A percentile compares a stretch with the other conserved stretches of the same genome.
Conservation (phyloP, 2,329 filamentous ascomycete species). For the Epichloe sibirici region DNA sequence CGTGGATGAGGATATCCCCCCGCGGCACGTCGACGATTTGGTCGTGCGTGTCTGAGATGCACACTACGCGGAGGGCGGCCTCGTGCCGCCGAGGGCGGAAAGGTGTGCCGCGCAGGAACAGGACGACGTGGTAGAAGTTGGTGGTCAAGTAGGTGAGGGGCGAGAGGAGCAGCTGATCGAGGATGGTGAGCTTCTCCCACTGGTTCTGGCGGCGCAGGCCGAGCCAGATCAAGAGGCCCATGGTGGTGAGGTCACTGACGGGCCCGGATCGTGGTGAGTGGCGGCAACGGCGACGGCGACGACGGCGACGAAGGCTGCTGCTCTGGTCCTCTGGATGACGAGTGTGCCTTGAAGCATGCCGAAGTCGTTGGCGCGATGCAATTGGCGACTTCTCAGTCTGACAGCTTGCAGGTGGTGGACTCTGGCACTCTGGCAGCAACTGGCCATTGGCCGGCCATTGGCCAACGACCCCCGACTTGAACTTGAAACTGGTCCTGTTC, state of each 20-base stretch:
- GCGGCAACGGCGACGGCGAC: too few relatives aligned
- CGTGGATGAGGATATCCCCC: conserved; percentile 81
- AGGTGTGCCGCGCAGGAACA: conserved; percentile 55
- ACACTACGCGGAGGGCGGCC: conserved; percentile 61
- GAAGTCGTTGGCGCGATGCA: too few relatives aligned
- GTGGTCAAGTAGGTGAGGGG: conserved; percentile 54
- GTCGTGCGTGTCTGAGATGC: conserved; percentile 81
- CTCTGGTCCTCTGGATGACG: too few relatives aligned
- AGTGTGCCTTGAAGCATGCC: too few relatives aligned
- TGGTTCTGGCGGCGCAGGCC: conserved; percentile 34
- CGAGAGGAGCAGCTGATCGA: conserved; percentile 54
- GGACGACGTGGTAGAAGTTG: conserved; percentile 50
- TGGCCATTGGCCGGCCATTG: too few relatives aligned
- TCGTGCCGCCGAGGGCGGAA: conserved; percentile 43
- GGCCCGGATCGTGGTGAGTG: too few relatives aligned
- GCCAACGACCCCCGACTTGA: too few relatives aligned
- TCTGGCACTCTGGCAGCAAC: too few relatives aligned
- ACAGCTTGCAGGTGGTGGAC: too few relatives aligned
- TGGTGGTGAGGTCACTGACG: conserved; percentile 10
- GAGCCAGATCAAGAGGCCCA: conserved; percentile 33
- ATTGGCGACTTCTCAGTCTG: too few relatives aligned
- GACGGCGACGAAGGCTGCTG: too few relatives aligned
- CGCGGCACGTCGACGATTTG: conserved; percentile 48
- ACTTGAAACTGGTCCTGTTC: too few relatives aligned
- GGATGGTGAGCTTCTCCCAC: conserved; percentile 39